These are phyloP conservation scores for Psophocarpus tetragonolobus DNA, from an alignment of 306 rosid genomes.

Conservation along the genomic window DNA sequence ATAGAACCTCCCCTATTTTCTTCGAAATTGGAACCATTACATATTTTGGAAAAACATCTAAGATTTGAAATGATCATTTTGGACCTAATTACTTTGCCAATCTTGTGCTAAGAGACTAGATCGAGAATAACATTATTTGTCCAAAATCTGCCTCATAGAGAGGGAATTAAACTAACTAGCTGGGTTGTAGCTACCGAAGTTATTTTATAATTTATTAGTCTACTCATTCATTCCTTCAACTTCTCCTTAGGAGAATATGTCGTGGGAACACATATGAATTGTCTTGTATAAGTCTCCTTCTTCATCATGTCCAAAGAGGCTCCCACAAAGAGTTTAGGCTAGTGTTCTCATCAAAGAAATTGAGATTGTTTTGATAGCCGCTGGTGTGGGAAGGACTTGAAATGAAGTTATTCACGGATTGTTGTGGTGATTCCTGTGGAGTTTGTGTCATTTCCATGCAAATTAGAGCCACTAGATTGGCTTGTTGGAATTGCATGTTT, in stretches of 20 bases:
- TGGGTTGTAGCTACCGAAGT: constrained; percentile 22
- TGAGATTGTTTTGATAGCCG: constrained; percentile 44
- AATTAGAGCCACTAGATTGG: constrained; percentile 73
- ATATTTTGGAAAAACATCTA: not conserved
- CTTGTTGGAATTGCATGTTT: constrained; percentile 78
- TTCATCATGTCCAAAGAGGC: constrained; percentile 72
- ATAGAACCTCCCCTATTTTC: not conserved
- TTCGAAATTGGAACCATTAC: constrained; percentile 35
- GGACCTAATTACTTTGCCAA: constrained; percentile 29
- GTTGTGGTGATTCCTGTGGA: constrained; percentile 54
- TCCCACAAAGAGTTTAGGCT: constrained; percentile 60
- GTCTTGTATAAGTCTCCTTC: constrained; percentile 4
- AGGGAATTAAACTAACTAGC: constrained; percentile 18
- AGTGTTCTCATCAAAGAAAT: constrained; percentile 58
- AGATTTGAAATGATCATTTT: constrained; percentile 8
- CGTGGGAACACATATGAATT: constrained; percentile 24
- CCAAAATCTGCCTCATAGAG: constrained; percentile 17
- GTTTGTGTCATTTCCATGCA: constrained; percentile 77
- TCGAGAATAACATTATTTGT: constrained; percentile 11
- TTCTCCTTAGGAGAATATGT: constrained; percentile 71
- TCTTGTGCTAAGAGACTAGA: constrained; percentile 40
- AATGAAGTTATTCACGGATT: constrained; percentile 52
- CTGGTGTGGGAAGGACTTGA: constrained; percentile 32
- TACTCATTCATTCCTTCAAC: constrained; percentile 33
- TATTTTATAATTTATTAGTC: constrained; percentile 23